Percentiles rank a stretch among this genome's conserved stretches.
Conservation (phyloP, 2,329 filamentous ascomycete species). For the Calonectria ilicicola region DNA sequence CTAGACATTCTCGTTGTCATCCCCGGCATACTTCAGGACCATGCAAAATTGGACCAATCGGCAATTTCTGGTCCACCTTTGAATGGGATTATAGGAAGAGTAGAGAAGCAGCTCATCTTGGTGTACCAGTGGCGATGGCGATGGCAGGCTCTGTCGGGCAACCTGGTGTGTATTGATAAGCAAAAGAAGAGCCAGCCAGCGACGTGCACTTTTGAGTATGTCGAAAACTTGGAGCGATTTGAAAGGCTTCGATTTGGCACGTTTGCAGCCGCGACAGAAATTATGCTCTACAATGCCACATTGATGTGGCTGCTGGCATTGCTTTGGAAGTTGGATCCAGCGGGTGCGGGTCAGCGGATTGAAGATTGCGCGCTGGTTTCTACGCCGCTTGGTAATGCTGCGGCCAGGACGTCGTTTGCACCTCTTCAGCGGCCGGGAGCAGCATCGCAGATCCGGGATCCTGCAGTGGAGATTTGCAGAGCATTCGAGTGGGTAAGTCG, state of each 20-base stretch:
- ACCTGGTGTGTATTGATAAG: constrained; percentile 11
- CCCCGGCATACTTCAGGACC: constrained; percentile 23
- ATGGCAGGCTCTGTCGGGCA: constrained; percentile 11
- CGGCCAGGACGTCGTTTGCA: constrained; percentile 9
- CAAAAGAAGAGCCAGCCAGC: neutral
- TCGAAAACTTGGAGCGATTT: neutral
- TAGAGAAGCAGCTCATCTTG: neutral
- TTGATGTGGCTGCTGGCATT: constrained; percentile 35
- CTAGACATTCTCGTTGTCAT: constrained; percentile 24
- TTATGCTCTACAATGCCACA: constrained; percentile 34
- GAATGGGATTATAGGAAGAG: neutral
- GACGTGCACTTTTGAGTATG: neutral
- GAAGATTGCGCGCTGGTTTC: constrained; percentile 12
- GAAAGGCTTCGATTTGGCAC: constrained; percentile 8
- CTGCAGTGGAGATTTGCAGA: constrained; percentile 26
- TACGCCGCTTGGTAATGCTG: neutral
- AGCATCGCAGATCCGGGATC: constrained; percentile 11
- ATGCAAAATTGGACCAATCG: neutral
- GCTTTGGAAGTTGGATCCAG: constrained; percentile 32
- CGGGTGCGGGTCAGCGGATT: constrained; percentile 19
- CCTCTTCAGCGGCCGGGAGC: constrained; percentile 19
- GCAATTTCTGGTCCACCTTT: neutral
- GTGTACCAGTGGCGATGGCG: constrained; percentile 24
- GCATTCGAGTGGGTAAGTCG: constrained; percentile 26
- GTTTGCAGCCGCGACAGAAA: constrained; percentile 20